These are phyloP conservation scores for Platanthera zijinensis DNA, from an alignment of 106 monocot genomes.

Conservation along the genomic window DNA sequence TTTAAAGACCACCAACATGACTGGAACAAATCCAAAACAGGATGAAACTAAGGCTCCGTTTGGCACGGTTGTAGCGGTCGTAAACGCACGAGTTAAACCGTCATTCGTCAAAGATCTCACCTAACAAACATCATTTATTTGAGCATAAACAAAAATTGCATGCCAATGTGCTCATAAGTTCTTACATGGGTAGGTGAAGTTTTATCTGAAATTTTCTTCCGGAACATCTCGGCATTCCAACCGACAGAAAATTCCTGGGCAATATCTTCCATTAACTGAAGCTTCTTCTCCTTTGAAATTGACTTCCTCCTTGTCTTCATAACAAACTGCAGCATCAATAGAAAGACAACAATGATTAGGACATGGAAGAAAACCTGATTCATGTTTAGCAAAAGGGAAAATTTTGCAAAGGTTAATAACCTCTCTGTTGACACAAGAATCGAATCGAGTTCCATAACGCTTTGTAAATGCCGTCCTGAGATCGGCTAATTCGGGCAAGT, in stretches of 20 bases:
- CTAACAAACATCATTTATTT: too few species aligned
- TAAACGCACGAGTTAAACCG: too few species aligned
- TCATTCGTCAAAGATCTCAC: too few species aligned
- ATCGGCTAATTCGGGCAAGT: slow-evolving; percentile 73
- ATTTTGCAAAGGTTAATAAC: slow-evolving; percentile 18
- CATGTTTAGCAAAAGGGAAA: not conserved
- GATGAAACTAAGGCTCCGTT: too few species aligned
- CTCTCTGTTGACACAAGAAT: slow-evolving; percentile 51
- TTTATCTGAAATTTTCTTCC: slow-evolving; percentile 18
- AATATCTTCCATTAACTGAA: slow-evolving; percentile 63
- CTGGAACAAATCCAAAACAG: too few species aligned
- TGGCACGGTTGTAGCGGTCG: too few species aligned
- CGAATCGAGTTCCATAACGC: slow-evolving; percentile 47
- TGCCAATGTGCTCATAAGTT: not conserved
- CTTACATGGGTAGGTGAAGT: slow-evolving; percentile 23
- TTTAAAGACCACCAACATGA: too few species aligned
- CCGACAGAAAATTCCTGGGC: slow-evolving; percentile 49
- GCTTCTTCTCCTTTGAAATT: slow-evolving; percentile 52
- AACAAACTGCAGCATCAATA: slow-evolving; percentile 32
- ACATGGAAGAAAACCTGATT: not conserved
- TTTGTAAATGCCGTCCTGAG: slow-evolving; percentile 46
- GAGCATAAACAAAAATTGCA: too few species aligned
- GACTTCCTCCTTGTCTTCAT: slow-evolving; percentile 44
- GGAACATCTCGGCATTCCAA: slow-evolving; percentile 38
- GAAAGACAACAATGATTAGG: not conserved